Base-by-base conservation (phyloP, 768 basidiomycete species). In the Tricholoma bakamatsutake region DNA sequence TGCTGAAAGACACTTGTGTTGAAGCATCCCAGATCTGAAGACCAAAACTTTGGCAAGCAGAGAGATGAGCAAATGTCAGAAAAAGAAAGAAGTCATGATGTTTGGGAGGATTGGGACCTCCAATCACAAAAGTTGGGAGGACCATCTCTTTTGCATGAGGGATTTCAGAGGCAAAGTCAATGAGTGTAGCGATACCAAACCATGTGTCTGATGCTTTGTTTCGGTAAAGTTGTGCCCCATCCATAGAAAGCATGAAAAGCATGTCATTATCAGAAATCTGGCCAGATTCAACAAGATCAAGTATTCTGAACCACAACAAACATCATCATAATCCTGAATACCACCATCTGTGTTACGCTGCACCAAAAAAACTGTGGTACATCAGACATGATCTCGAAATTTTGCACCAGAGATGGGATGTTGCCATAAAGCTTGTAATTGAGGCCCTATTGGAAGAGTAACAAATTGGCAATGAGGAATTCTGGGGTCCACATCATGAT, bases 31-130 rank as follows among this genome's bases (percentile, higher is more conserved):
- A 75, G 8, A 73, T 63, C 68, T 31, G 30, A 12, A 48, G 46
- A 28, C 46, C 24, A 28, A 28, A 11, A 0, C 51, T 61, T 53
- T 70, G 66, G 4, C 74, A 43, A 0, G 68, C 66, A 12, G 65
- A 55, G 15, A 73, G 45, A 57, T 76, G 73, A 50, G 69, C 59
- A 2, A 76, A 56, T 5, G 66, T 64, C 4, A 64, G 67, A 54
- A 72, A 75, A 8, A 73, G 53, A 53, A 69, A 73, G 0, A 68
- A 71, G 40, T 75, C 69, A 1, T 65, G 1, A 49, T 67, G 59
- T 53, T 71, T 70, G 1, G 66, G 17, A 24, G 21, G 2, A 24
- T 24, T 24, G 21, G 21, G 21, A 24, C 21, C 21, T 24, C 21
- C 21, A 24, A 24, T 24, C 21, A 24, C 21, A 24, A 24, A 24